Evolutionary conservation across 2,329 filamentous ascomycete genomes (phyloP), one percentile per base, ranked within the genome.

Genomic region (Claviceps fusiformis): DNA sequence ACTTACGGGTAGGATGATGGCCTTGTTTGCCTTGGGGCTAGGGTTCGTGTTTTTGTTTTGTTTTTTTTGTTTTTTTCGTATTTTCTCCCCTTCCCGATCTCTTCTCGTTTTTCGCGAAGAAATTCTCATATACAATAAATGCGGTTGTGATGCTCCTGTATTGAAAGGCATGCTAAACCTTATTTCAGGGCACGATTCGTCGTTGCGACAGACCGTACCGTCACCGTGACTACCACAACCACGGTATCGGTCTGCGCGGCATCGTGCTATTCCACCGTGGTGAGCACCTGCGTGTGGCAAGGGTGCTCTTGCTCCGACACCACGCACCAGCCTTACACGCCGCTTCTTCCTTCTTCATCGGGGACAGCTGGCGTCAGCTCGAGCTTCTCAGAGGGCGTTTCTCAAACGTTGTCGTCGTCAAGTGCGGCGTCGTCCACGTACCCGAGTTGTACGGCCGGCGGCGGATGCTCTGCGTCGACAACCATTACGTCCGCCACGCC

Each of bases 211-310:
- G 57, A 61, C 1, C 56, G 62, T 4, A 66, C 67, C 3, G 57
- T 67, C 7, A 71, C 69, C 9, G 62, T 69, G 24, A 68, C 66
- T 5, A 53, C 52, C 47, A 68, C 67, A 7, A 50, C 52, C 46
- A 68, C 67, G 2, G 59, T 65, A 29, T 65, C 62, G 0, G 63
- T 57, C 10, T 71, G 65, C 47, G 62, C 64, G 1, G 58, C 63
- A 3, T 62, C 62, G 10, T 64, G 60, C 51, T 63, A 60, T 50
- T 55, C 58, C 35, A 57, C 59, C n/a, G 35, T 9, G 35, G 43
- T 47, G 33, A 47, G 19, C 35, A 17, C 17, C 33, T 37, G 41
- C 17, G 15, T 41, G 8, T 19, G 4, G 9, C 9, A 24, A 8
- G n/a, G n/a, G 3, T 8, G 19, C 5, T 1, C 52, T 9, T 33